Evolutionary conservation across 169 alveolate species (phyloP), one percentile per base, ranked within the genome.

Genomic region (Plasmodium coatneyi): DNA sequence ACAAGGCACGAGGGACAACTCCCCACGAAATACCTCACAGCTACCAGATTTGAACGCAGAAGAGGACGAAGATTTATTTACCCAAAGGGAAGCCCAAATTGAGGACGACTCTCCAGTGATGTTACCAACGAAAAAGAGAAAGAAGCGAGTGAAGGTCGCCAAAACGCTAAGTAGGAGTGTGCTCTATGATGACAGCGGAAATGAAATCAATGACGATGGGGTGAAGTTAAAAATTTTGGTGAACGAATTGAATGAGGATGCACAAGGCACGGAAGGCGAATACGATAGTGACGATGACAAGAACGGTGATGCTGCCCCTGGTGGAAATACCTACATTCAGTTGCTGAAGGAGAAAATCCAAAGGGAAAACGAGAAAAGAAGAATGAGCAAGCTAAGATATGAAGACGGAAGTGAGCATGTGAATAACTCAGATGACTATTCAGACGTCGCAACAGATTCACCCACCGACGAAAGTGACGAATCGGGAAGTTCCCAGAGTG

Each of bases 131-230:
- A 74, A 76, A 86, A 86, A 86, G 60, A 74, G 93, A 46, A 76
- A 25, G 66, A 86, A 86, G 43, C 49, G 93, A 19, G 86, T 86
- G n/a, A 86, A 52, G 71, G 93, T 86, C 16, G 78, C 83, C 16
- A 86, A 86, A 86, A 86, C 84, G 22, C 70, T 86, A 76, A 72
- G 86, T 41, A 86, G 36, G 32, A 86, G 93, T 78, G 66, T 76
- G 19, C 80, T 86, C 46, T 86, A 86, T 70, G 93, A 86, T 86
- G 93, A 86, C 25, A 28, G 19, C 66, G 93, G 93, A 12, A 86
- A 86, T 86, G 93, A 86, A 86, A 86, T 86, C 78, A 74, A 43
- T 46, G 93, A 86, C 43, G 93, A 86, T 22, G 80, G 80, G 54
- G 66, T 34, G 19, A 86, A 86, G 80, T 74, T 86, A 49, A 86